Conservation (phyloP, 306 rosid genomes). For the Ziziphus jujuba region DNA sequence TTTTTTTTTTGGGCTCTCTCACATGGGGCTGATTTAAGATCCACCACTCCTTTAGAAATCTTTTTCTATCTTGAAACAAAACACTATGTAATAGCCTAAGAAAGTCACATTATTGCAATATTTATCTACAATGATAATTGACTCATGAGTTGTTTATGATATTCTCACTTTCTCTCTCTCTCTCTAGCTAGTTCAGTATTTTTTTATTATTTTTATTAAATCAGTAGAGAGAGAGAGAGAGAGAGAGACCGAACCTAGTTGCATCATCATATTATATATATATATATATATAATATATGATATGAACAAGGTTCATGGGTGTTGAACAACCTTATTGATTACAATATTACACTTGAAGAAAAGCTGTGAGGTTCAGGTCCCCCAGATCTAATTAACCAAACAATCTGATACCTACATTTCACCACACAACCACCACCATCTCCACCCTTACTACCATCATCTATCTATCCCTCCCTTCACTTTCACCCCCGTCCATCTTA, state of each 20-base stretch:
- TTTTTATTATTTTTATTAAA: too few relatives aligned
- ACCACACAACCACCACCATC: constrained; percentile 30
- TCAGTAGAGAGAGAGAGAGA: too few relatives aligned
- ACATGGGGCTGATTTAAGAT: constrained; percentile 17
- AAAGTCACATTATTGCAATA: neutral
- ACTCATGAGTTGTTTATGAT: too few relatives aligned
- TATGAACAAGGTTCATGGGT: too few relatives aligned
- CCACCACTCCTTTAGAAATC: constrained; percentile 1
- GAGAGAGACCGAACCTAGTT: too few relatives aligned
- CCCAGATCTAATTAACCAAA: constrained; percentile 50
- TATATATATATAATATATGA: too few relatives aligned
- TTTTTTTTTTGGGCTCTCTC: too few relatives aligned
- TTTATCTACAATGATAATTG: neutral
- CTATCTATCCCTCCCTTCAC: constrained; percentile 5
- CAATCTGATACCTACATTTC: constrained; percentile 47
- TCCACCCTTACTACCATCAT: constrained; percentile 6
- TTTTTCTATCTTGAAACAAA: neutral
- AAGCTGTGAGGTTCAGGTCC: neutral
- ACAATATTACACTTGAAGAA: constrained; percentile 26
- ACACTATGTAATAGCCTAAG: neutral
- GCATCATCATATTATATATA: too few relatives aligned
- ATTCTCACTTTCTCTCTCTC: too few relatives aligned
- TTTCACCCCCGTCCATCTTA: constrained; percentile 25
- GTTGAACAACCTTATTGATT: constrained; percentile 22
- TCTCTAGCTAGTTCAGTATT: too few relatives aligned